phyloP scores from a whole-genome alignment of 257 asterid species.

The Solanum chmielewskii region DNA sequence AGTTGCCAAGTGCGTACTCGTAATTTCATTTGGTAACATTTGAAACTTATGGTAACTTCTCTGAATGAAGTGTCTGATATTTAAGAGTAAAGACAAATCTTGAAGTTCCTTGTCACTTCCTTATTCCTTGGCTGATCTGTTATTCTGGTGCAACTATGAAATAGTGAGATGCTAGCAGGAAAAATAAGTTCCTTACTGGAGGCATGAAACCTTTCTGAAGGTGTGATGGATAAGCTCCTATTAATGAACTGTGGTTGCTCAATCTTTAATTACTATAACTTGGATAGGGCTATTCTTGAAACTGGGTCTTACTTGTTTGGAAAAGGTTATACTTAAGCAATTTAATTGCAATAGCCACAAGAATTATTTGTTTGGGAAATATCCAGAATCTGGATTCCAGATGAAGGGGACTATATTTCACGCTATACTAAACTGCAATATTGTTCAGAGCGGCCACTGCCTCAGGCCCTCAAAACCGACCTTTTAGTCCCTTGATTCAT shows the following conservation, averaged over 20 bases:
- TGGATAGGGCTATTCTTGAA: not conserved
- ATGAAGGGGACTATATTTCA: not conserved
- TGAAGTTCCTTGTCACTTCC: not conserved
- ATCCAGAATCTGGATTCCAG: not conserved
- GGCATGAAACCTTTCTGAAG: not conserved
- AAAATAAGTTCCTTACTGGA: not conserved
- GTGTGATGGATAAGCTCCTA: not conserved
- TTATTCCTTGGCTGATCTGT: not conserved
- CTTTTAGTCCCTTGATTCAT: not conserved
- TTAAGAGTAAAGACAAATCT: not conserved
- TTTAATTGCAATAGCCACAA: not conserved
- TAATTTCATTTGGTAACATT: not conserved
- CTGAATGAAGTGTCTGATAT: not conserved
- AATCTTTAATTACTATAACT: not conserved
- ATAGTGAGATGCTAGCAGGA: not conserved
- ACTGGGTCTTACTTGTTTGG: not conserved
- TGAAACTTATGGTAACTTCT: not conserved
- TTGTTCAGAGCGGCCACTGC: not conserved
- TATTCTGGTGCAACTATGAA: not conserved
- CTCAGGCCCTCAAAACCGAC: not conserved
- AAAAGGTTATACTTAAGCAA: not conserved
- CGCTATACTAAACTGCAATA: not conserved
- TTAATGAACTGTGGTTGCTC: not conserved
- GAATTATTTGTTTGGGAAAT: not conserved
- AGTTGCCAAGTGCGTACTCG: constrained; percentile 74